These are phyloP conservation scores for Neurospora africana DNA, from an alignment of 495 filamentous ascomycete genomes.

Conservation along the genomic window DNA sequence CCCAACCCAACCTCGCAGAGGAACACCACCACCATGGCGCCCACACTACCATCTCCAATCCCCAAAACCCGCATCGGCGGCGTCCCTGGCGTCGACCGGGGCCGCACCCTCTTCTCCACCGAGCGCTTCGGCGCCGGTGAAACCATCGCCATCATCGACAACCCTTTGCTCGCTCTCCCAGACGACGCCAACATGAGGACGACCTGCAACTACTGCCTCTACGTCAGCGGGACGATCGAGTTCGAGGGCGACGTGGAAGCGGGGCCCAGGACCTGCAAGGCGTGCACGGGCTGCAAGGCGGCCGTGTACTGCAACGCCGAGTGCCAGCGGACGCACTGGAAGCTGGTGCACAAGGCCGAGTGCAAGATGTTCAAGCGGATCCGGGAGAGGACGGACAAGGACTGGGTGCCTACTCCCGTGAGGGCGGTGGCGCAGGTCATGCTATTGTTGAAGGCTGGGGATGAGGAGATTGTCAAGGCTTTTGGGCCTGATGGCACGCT, in stretches of 20 bases:
- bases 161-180: conserved; percentile 34
- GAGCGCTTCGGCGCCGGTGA: conserved; percentile 26
- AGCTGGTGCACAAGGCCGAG: conserved; percentile 37
- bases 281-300: conserved; percentile 41
- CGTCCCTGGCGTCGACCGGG: conserved; percentile 7
- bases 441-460: conserved; percentile 15
- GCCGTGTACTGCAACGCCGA: conserved; percentile 40
- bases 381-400: conserved; percentile 8
- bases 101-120: conserved; percentile 28
- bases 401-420: conserved; percentile 37
- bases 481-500: conserved; percentile 16
- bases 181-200: conserved; percentile 22
- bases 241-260: conserved; percentile 2
- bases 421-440: conserved; percentile 36
- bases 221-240: neutral
- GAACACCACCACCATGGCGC: conserved; percentile 5
- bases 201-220: conserved; percentile 36
- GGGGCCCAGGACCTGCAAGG: conserved; percentile 19
- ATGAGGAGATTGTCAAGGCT: conserved; percentile 11
- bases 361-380: conserved; percentile 36
- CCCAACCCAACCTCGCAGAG: neutral
- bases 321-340: conserved; percentile 51
- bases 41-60: conserved; percentile 6
- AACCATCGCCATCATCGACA: conserved; percentile 28
- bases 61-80: neutral